Evolutionary conservation across 495 filamentous ascomycete genomes (phyloP), one percentile per base, ranked within the genome.

Genomic region (Podospora australis): DNA sequence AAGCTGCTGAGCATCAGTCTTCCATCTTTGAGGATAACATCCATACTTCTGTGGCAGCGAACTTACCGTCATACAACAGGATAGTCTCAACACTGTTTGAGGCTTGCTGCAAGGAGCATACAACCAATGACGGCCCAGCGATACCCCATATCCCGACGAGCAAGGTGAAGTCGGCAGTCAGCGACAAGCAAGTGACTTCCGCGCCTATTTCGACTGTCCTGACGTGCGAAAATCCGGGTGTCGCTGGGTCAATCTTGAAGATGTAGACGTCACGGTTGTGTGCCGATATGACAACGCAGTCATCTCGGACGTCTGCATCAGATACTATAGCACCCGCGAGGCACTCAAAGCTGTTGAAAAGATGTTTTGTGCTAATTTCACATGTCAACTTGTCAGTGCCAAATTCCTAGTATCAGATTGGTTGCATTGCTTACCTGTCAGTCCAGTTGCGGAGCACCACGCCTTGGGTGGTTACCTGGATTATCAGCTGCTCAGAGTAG

Each of bases 391-490:
- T 6, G 34, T 36, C 34, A 36, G 26, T 30, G 26, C 6, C 26
- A 30, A 30, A 30, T 10, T 29, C 9, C 13, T 16, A 9, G 48
- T 56, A 35, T 58, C 39, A 38, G 43, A 26, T 14, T 17, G 42
- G 23, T 6, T 13, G 17, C 25, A 14, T 46, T n/a, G 34, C 5
- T 16, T 36, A 36, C 34, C 17, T 57, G 3, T 32, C 29, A 25
- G 46, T 43, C 14, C 16, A 14, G 1, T 46, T 34, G 11, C 54
- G 35, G 41, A 78, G 46, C 9, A 71, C 68, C 4, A 78, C 68
- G 24, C 64, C 70, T 16, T 60, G 60, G n/a, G 68, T 59, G 3
- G 82, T 84, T 16, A 86, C 60, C 53, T 86, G 83, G 8, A 84
- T 61, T 14, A 79, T 50, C 10, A 53, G 22, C 10, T 50, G 41